These are phyloP conservation scores for Fusarium gaditjirri DNA, from an alignment of 2,329 filamentous ascomycete species.

Conservation along the genomic window DNA sequence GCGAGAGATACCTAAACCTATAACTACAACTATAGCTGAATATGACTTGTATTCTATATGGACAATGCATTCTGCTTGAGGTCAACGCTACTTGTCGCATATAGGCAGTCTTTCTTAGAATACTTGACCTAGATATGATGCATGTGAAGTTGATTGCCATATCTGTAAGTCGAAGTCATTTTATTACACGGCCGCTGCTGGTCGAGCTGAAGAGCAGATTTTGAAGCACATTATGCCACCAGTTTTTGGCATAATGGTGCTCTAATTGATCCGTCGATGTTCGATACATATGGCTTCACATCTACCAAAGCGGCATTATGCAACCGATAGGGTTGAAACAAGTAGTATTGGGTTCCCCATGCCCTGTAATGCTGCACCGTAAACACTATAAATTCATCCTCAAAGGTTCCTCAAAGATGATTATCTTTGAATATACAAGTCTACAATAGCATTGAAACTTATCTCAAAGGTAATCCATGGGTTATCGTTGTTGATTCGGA, in stretches of 20 bases:
- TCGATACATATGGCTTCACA: not conserved
- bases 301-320: not conserved
- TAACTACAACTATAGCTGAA: not conserved
- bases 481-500: not conserved
- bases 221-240: too few relatives aligned
- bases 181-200: not conserved
- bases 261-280: not conserved
- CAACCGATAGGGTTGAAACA: not conserved
- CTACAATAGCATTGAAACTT: not conserved
- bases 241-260: not conserved
- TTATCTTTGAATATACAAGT: too few relatives aligned
- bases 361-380: not conserved
- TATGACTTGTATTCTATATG: not conserved
- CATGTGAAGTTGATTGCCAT: not conserved
- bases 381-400: too few relatives aligned
- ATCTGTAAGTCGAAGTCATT: not conserved
- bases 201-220: not conserved
- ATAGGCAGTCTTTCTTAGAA: not conserved
- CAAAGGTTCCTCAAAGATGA: too few relatives aligned
- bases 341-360: not conserved
- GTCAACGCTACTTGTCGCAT: not conserved
- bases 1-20: not conserved
- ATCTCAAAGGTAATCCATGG: not conserved
- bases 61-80: not conserved
- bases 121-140: not conserved